Base-by-base conservation (phyloP, 2,329 filamentous ascomycete species). In the Chalara sp. region DNA sequence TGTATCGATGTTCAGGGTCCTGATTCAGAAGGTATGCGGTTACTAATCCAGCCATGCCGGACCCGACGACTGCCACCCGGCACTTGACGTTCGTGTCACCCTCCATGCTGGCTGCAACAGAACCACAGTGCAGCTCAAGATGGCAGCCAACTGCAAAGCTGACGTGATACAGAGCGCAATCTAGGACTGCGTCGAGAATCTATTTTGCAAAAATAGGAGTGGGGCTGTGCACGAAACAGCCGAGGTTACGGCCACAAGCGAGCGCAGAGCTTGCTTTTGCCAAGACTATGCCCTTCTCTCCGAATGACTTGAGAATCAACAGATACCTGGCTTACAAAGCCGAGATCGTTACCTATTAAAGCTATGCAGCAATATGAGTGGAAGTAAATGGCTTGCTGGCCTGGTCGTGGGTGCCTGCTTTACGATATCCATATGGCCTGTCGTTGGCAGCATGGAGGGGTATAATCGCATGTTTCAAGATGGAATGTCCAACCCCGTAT, bases 1-100 rank as follows among this genome's bases (percentile, higher is more conserved):
- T 55, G 55, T 70, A 77, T 47, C 72, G 65, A 11, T 64, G 54
- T 51, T 64, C 52, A 1, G 51, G 49, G 60, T 76, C 73, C 35
- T 65, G 62, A 40, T 66, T 60, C 28, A 76, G 64, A 31, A 76
- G 62, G 58, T 73, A 70, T 12, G 72, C 73, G 6, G 67, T 68
- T n/a, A 70, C 67, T 48, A 76, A 62, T 10, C 74, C 74, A 4
- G 74, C 73, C 66, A 77, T 70, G 12, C 74, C 73, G 1, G 72
- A 72, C 47, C 74, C 74, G 31, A 77, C 63, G 33, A 77, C 62
- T 41, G 72, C 73, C 30, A 76, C 72, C 32, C 61, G 40, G 28
- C 21, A 44, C n/a, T n/a, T 44, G 13, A 5, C n/a, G 29, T 13
- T 13, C 10, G 13, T 11, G 10, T 11, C 35, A 2, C 10, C 35